A percentile compares a stretch with the other conserved stretches of the same genome.
phyloP scores from a whole-genome alignment of 2,329 filamentous ascomycete genomes.

The Pseudocercospora cruenta region DNA sequence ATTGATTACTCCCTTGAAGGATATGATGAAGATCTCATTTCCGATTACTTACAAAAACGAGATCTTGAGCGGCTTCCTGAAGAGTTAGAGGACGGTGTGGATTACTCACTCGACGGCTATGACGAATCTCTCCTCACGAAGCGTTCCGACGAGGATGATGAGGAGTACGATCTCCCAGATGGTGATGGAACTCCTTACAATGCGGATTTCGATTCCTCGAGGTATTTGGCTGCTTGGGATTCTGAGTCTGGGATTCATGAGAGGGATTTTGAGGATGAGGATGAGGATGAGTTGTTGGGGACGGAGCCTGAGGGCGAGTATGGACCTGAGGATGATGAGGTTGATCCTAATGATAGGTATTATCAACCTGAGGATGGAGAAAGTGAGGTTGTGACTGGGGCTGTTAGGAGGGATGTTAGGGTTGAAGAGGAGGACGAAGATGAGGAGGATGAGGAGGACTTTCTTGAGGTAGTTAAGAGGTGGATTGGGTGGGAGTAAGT shows the following conservation, averaged over 20 bases:
- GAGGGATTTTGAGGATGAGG: slow-evolving; percentile 8
- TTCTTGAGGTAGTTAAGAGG: slow-evolving; percentile 9
- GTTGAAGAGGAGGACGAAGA: background rate
- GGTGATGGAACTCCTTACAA: background rate
- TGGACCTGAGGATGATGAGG: slow-evolving; percentile 8
- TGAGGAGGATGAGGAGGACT: background rate
- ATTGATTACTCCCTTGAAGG: background rate
- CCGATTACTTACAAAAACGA: background rate
- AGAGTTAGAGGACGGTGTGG: background rate
- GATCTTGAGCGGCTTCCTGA: background rate
- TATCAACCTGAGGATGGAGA: background rate
- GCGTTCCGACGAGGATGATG: background rate
- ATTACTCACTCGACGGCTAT: background rate
- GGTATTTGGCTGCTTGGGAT: slow-evolving; percentile 3
- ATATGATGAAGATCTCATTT: background rate
- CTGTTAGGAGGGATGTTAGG: slow-evolving; percentile 2
- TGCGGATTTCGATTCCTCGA: background rate
- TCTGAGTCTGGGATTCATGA: background rate
- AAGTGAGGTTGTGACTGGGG: background rate
- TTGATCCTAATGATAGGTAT: slow-evolving; percentile 6
- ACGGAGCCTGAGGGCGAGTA: background rate
- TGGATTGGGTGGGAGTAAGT: slow-evolving; percentile 4
- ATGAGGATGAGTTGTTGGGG: background rate
- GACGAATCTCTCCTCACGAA: background rate
- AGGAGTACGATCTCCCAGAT: background rate